A percentile compares a stretch with the other conserved stretches of the same genome.
Evolutionary conservation across 129 eudicot genomes (phyloP).

Genomic region (Kitagawia praeruptora): DNA sequence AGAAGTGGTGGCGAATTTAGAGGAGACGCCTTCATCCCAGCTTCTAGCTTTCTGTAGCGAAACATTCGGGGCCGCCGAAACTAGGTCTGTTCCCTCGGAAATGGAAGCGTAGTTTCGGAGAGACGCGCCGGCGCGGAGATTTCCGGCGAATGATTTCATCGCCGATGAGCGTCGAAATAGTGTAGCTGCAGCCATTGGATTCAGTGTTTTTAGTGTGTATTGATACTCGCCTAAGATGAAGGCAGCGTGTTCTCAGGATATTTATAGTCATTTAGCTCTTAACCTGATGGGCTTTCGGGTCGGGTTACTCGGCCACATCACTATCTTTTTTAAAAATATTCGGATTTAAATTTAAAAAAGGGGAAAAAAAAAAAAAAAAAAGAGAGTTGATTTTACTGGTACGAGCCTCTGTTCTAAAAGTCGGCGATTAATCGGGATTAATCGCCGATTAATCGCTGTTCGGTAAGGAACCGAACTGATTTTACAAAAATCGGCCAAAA

Average conservation of each 20-base stretch:
- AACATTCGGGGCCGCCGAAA: constrained; percentile 71
- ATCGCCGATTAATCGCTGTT: no score
- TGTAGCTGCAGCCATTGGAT: constrained; percentile 25
- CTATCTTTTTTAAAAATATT: neutral
- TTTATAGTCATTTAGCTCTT: neutral
- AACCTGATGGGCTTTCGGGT: neutral
- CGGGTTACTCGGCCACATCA: neutral
- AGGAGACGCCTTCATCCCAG: constrained; percentile 95
- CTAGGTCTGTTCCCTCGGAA: constrained; percentile 67
- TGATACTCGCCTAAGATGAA: neutral
- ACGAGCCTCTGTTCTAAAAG: no score
- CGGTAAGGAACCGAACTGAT: no score
- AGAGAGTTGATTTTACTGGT: no score
- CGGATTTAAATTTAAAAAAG: no score
- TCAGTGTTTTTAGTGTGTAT: neutral
- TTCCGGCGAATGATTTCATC: constrained; percentile 30
- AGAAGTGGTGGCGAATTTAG: constrained; percentile 77
- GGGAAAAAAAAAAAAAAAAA: no score
- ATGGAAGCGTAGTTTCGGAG: constrained; percentile 64
- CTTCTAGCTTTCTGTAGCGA: constrained; percentile 88
- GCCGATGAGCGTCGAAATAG: constrained; percentile 39
- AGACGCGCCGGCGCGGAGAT: constrained; percentile 18
- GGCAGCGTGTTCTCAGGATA: neutral
- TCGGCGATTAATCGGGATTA: no score
- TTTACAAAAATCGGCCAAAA: no score